These are phyloP conservation scores for Skeletonema costatum DNA, from an alignment of 108 stramenopile genomes.

Conservation along the genomic window DNA sequence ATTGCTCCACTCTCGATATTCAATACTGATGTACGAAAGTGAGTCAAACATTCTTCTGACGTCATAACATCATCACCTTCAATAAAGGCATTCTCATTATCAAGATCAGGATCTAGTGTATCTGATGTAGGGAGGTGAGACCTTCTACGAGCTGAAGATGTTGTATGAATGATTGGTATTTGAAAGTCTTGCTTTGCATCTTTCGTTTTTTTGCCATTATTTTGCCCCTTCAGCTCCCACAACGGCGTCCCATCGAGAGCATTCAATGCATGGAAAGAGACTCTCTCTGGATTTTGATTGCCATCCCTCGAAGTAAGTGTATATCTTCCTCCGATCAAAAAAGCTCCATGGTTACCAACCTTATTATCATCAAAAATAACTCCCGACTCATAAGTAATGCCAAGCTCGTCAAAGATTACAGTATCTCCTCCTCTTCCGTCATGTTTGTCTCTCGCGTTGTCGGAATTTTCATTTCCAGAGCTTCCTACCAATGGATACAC, in stretches of 20 bases:
- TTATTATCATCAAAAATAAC: slow-evolving; percentile 24
- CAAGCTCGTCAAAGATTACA: slow-evolving; percentile 43
- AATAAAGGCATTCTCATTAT: slow-evolving; percentile 42
- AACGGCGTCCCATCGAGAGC: slow-evolving; percentile 60
- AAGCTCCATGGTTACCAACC: slow-evolving; percentile 33
- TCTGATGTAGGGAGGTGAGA: slow-evolving; percentile 55
- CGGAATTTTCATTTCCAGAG: background rate
- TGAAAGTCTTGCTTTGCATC: slow-evolving; percentile 2
- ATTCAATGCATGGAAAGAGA: slow-evolving; percentile 67
- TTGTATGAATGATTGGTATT: slow-evolving; percentile 41
- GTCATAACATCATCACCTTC: slow-evolving; percentile 53
- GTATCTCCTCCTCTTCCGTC: background rate
- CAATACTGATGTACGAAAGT: slow-evolving; percentile 45
- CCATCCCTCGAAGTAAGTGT: slow-evolving; percentile 6
- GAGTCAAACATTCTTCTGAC: slow-evolving; percentile 50
- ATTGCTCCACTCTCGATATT: slow-evolving; percentile 41
- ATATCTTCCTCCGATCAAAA: slow-evolving; percentile 46
- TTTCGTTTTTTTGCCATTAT: slow-evolving; percentile 7
- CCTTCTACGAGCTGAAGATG: slow-evolving; percentile 71
- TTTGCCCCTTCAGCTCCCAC: slow-evolving; percentile 55
- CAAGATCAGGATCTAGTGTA: slow-evolving; percentile 37
- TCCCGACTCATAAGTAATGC: slow-evolving; percentile 41
- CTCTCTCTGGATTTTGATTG: slow-evolving; percentile 21
- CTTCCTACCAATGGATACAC: slow-evolving; percentile 32
- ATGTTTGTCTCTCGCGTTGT: background rate